phyloP scores from a whole-genome alignment of 2,329 filamentous ascomycete species.

The Incumbomyces delicatus region DNA sequence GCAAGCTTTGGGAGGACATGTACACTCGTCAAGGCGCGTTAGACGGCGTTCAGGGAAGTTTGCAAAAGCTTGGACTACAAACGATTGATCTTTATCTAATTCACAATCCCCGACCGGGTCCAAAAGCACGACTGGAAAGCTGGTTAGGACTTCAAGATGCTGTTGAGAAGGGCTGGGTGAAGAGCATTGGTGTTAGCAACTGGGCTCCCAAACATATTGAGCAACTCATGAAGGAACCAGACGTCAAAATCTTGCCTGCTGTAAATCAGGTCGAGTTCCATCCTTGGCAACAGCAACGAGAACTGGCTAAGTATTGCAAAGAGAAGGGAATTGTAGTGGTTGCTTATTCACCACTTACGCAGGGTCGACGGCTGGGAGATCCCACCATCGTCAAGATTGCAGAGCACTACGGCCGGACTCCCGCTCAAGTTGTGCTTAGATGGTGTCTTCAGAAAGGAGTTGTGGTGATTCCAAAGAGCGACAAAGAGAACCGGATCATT shows the following conservation, averaged over 20 bases:
- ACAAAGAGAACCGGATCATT: slow-evolving; percentile 11
- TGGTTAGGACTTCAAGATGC: slow-evolving; percentile 55
- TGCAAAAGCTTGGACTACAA: slow-evolving; percentile 63
- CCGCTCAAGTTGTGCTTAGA: slow-evolving; percentile 25
- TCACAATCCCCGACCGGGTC: slow-evolving; percentile 51
- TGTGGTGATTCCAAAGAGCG: slow-evolving; percentile 15
- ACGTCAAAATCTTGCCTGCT: slow-evolving; percentile 17
- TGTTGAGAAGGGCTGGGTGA: slow-evolving; percentile 11
- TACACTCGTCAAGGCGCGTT: slow-evolving; percentile 47
- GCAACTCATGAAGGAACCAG: slow-evolving; percentile 10
- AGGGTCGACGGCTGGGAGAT: slow-evolving; percentile 19
- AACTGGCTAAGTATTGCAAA: slow-evolving; percentile 12
- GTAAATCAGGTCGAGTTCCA: slow-evolving; percentile 23
- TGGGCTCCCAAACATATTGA: slow-evolving; percentile 14
- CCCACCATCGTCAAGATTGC: slow-evolving; percentile 15
- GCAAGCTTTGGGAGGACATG: slow-evolving; percentile 77
- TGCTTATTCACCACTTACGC: slow-evolving; percentile 19
- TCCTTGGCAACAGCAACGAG: slow-evolving; percentile 21
- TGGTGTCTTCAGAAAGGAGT: slow-evolving; percentile 15
- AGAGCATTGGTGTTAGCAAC: slow-evolving; percentile 13
- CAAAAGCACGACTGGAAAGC: slow-evolving; percentile 46
- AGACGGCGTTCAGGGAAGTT: slow-evolving; percentile 60
- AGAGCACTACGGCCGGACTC: slow-evolving; percentile 20
- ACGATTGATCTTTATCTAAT: slow-evolving; percentile 67
- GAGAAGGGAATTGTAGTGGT: slow-evolving; percentile 19